Evolutionary conservation across 108 stramenopile genomes (phyloP), one percentile per base, ranked within the genome.

Genomic region (Skeletonema marinoi): DNA sequence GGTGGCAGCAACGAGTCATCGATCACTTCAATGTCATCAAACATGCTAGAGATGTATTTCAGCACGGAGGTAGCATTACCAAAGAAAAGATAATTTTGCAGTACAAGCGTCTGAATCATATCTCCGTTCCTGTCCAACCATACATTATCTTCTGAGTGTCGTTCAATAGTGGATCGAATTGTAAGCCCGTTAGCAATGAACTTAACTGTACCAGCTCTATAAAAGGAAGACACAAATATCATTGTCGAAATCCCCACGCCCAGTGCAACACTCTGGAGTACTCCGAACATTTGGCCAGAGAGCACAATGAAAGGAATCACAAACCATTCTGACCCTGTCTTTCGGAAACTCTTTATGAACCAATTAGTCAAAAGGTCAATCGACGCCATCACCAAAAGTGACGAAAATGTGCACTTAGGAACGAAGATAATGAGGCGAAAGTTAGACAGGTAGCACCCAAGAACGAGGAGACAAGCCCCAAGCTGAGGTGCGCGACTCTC

Each of bases 81-180:
- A 70, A 94, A 94, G 68, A 92, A 94, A 13, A 94, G 75, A 70
- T 92, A 94, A 60, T 89, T 92, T 67, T 94, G 93, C 21, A 94
- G 73, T 2, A 92, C 86, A 13, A 94, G 62, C 3, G 92, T 69
- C 41, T 92, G 93, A 32, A 92, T 88, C 17, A 82, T 56, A 62
- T 90, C 90, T 14, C 86, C 91, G 66, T 94, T 71, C n/a, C 83
- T 66, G 62, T 92, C 87, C 62, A 94, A 79, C 91, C 91, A 92
- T 3, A 69, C 68, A 17, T 76, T 81, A 35, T 87, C 78, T 30
- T 68, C 71, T 1, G 79, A 60, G 19, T 82, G 78, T 19, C 93
- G 71, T 68, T 94, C 91, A 63, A 92, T 84, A 1, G 82, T 87
- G 8, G 90, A 91, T 3, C 88, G 91, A 21, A 92, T 84, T 39